phyloP scores from a whole-genome alignment of 2,329 filamentous ascomycete genomes.

The Blastomyces silverae region DNA sequence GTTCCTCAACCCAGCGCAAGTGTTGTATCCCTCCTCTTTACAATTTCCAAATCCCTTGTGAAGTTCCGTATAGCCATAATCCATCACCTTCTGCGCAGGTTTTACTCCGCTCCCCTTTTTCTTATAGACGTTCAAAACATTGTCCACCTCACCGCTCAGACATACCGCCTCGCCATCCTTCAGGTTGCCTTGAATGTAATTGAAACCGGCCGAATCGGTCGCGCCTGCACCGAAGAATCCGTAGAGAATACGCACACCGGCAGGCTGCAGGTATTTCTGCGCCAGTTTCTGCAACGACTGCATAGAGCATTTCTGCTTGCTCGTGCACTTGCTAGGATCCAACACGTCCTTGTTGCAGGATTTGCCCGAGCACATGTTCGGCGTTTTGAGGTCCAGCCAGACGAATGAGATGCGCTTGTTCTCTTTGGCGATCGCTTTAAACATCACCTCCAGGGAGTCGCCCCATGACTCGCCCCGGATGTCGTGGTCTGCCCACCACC shows the following conservation, averaged over 20 bases:
- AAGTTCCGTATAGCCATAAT: constrained; percentile 18
- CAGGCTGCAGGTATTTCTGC: constrained; percentile 18
- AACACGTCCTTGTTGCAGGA: not conserved
- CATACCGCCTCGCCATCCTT: constrained; percentile 18
- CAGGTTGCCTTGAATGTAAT: constrained; percentile 15
- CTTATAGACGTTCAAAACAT: constrained; percentile 11
- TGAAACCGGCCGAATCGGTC: constrained; percentile 13
- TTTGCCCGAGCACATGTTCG: constrained; percentile 17
- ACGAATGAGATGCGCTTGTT: constrained; percentile 20
- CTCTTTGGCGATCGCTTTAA: constrained; percentile 19
- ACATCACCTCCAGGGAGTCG: constrained; percentile 15
- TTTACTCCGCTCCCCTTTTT: not conserved
- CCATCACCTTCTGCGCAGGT: constrained; percentile 14
- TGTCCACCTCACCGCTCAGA: constrained; percentile 13
- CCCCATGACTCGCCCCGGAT: constrained; percentile 12
- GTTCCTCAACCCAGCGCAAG: constrained; percentile 19
- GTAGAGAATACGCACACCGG: constrained; percentile 21
- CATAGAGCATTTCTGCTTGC: constrained; percentile 19
- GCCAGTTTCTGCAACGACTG: constrained; percentile 19
- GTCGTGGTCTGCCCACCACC: constrained; percentile 24
- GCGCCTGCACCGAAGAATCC: constrained; percentile 19
- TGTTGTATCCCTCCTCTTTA: constrained; percentile 17
- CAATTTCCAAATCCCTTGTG: constrained; percentile 18
- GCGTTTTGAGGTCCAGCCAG: constrained; percentile 25
- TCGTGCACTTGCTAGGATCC: not conserved